Evolutionary conservation across 257 asterid genomes (phyloP), one percentile per base, ranked within the genome.

Genomic region (Salvia rosmarinus): DNA sequence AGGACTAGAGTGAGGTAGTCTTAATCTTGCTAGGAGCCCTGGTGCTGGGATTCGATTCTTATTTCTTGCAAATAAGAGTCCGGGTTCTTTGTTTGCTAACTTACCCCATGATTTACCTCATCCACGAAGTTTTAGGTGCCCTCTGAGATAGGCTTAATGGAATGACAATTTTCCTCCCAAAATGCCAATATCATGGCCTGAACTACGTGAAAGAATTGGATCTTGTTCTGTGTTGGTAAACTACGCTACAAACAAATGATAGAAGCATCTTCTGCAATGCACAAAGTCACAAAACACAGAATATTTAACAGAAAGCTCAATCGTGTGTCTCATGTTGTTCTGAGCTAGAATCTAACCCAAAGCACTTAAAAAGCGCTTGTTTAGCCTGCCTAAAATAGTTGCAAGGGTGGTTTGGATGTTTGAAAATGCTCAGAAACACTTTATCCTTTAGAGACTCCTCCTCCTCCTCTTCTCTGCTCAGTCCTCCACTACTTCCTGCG

Each of bases 301-400:
- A 60, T 9, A 8, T 20, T 6, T 17, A 40, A 9, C n/a, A n/a
- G n/a, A n/a, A n/a, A n/a, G n/a, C n/a, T 76, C 79, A 88, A n/a
- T 88, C 89, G 43, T 61, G 83, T 71, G 79, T 86, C n/a, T 68
- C 75, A 40, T 77, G 84, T 76, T 76, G 75, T 70, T 82, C 80
- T 0, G 81, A 49, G 67, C 62, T 57, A 9, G 83, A 75, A 78
- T 82, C 88, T 43, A 89, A 62, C 75, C 95, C 95, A 16, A 88
- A 74, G 50, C 95, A 88, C 80, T 88, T 89, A 5, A 89, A 78
- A 62, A 85, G 66, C 4, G 96, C 93, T 34, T 66, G 80, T 74
- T 83, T 88, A 1, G 77, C 84, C 28, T 78, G 75, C 65, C 81
- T 84, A 2, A 85, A 61, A 64, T 78, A 89, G 80, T 71, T 80